Evolutionary conservation across 257 asterid genomes (phyloP).

Genomic region (Solanum clarkiae): DNA sequence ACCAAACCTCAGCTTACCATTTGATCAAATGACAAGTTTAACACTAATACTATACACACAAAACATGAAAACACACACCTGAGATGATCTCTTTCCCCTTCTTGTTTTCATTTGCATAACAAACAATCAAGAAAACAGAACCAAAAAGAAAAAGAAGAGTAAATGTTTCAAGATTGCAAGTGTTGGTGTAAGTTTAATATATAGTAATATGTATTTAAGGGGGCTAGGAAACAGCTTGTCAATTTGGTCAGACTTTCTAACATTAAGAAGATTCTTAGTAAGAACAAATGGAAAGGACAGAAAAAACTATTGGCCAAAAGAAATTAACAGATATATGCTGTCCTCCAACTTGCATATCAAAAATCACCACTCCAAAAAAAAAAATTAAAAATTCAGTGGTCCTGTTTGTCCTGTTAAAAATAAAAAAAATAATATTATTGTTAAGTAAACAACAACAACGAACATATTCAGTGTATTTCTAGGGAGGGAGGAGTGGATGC

Average conservation of each 20-base stretch:
- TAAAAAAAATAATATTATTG: neutral
- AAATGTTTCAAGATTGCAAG: conserved; percentile 9
- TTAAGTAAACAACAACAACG: conserved; percentile 6
- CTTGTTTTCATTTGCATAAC: conserved; percentile 30
- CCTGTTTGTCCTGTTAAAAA: conserved; percentile 29
- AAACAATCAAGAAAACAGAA: neutral
- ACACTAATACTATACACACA: neutral
- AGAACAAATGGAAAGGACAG: conserved; percentile 39
- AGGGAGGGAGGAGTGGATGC: too few species aligned
- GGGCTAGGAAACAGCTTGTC: conserved; percentile 2
- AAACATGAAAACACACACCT: conserved; percentile 24
- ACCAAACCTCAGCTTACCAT: neutral
- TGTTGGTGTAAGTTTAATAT: conserved; percentile 12
- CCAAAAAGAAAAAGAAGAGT: neutral
- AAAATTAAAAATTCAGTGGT: conserved; percentile 15
- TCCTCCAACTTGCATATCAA: conserved; percentile 41
- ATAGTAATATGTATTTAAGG: neutral
- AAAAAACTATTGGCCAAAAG: conserved; percentile 41
- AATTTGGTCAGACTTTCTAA: conserved; percentile 17
- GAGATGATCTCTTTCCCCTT: conserved; percentile 43
- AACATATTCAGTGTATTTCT: neutral
- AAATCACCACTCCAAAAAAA: neutral
- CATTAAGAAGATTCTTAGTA: conserved; percentile 38
- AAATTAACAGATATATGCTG: conserved; percentile 32
- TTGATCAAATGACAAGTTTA: neutral